Evolutionary conservation across 768 basidiomycete species (phyloP).

Genomic region (Gloeopeniophorella convolvens): DNA sequence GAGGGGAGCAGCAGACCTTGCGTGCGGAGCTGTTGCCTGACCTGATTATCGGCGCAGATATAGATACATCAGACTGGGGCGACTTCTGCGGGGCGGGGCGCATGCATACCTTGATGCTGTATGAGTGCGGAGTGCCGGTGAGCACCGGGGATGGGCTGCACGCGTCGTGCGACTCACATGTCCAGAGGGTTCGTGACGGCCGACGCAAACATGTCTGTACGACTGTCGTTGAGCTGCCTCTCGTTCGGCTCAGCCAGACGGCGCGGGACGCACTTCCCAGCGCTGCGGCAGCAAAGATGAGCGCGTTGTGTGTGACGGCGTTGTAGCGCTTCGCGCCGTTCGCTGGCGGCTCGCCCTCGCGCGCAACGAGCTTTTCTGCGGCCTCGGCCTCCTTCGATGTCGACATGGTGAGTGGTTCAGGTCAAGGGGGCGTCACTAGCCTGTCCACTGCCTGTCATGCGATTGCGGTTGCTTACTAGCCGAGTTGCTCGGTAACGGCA

Average conservation of each 20-base stretch:
- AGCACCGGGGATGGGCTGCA: not conserved
- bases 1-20: conserved; percentile 24
- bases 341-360: not conserved
- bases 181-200: conserved; percentile 32
- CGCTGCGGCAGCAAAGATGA: conserved; percentile 10
- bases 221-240: not conserved
- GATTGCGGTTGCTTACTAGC: no score
- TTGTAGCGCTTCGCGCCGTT: not conserved
- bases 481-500: no score
- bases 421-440: no score
- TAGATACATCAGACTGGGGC: no score
- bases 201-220: conserved; percentile 30
- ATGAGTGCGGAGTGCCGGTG: not conserved
- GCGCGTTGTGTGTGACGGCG: conserved; percentile 6
- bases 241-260: not conserved
- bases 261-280: conserved; percentile 8
- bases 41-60: conserved; percentile 21
- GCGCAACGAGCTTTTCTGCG: not conserved
- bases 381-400: not conserved
- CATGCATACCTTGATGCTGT: conserved; percentile 26
- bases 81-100: no score
- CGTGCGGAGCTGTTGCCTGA: conserved; percentile 30
- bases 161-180: conserved; percentile 23
- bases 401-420: no score
- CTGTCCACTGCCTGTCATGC: no score